Conservation (phyloP, 2,329 filamentous ascomycete species). For the Fusarium sororula region DNA sequence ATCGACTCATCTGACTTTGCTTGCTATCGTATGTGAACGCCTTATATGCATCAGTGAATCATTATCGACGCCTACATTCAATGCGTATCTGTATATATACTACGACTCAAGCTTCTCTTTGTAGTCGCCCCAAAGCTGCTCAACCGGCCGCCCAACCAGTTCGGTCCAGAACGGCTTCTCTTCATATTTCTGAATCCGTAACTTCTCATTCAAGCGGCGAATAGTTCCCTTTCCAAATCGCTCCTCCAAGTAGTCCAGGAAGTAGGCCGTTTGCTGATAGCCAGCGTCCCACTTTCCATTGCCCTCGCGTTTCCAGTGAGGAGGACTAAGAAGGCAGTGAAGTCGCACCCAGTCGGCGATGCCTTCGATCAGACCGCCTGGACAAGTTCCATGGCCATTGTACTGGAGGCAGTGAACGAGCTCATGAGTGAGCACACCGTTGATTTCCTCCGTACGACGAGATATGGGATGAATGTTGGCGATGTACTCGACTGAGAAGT, state of each 20-base stretch:
- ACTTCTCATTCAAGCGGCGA: slow-evolving; percentile 71
- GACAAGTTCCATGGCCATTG: slow-evolving; percentile 68
- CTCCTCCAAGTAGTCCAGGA: slow-evolving; percentile 84
- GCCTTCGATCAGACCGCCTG: slow-evolving; percentile 86
- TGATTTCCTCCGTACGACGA: slow-evolving; percentile 69
- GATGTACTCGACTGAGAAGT: slow-evolving; percentile 84
- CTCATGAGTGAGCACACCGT: slow-evolving; percentile 89
- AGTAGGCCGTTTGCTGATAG: slow-evolving; percentile 92
- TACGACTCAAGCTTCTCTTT: slow-evolving; percentile 45
- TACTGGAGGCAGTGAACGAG: slow-evolving; percentile 96
- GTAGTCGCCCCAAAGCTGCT: slow-evolving; percentile 81
- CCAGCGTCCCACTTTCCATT: slow-evolving; percentile 81
- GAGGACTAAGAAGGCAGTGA: slow-evolving; percentile 75
- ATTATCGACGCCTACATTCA: neutral
- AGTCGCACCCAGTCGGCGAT: slow-evolving; percentile 93
- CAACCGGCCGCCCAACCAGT: slow-evolving; percentile 72
- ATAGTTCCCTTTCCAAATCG: slow-evolving; percentile 69
- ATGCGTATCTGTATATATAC: neutral
- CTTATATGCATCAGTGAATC: neutral
- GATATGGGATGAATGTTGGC: slow-evolving; percentile 52
- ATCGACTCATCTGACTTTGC: neutral
- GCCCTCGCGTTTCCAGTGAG: slow-evolving; percentile 78
- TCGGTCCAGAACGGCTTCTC: slow-evolving; percentile 73
- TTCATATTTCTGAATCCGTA: slow-evolving; percentile 71
- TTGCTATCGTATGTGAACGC: neutral